A percentile compares a stretch with the other conserved stretches of the same genome.
Evolutionary conservation across 345 rosid genomes (phyloP).

Genomic region (Linum tenue): DNA sequence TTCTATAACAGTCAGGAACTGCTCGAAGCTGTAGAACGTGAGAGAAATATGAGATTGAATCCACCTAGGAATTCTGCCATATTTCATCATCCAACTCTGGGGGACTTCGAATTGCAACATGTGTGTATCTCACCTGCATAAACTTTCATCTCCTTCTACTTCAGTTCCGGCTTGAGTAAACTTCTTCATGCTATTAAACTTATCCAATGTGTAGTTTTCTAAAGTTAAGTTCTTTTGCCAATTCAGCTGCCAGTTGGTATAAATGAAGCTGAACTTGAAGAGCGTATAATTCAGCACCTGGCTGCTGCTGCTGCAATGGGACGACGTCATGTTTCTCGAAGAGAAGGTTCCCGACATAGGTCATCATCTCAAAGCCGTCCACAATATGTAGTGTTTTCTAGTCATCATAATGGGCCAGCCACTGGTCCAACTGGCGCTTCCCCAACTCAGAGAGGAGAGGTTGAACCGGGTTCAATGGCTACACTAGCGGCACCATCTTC

Average conservation of each 20-base stretch:
- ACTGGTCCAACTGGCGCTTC: slow-evolving; percentile 47
- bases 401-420: slow-evolving; percentile 42
- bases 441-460: slow-evolving; percentile 43
- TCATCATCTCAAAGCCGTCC: slow-evolving; percentile 66
- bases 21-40: slow-evolving; percentile 80
- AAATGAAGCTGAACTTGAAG: slow-evolving; percentile 86
- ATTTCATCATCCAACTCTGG: slow-evolving; percentile 89
- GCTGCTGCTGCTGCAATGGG: slow-evolving; percentile 99
- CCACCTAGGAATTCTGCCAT: slow-evolving; percentile 75
- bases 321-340: slow-evolving; percentile 63
- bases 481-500: slow-evolving; percentile 37
- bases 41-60: slow-evolving; percentile 66
- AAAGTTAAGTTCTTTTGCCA: slow-evolving; percentile 10
- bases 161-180: too few relatives aligned
- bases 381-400: slow-evolving; percentile 68
- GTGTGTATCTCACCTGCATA: slow-evolving; percentile 34
- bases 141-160: neutral
- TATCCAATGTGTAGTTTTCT: neutral
- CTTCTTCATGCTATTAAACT: too few relatives aligned
- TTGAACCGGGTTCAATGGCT: slow-evolving; percentile 33
- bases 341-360: slow-evolving; percentile 77
- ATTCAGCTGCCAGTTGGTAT: slow-evolving; percentile 66
- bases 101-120: slow-evolving; percentile 90
- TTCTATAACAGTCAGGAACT: slow-evolving; percentile 63
- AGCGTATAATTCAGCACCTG: slow-evolving; percentile 87